phyloP scores from a whole-genome alignment of 805 yeast species.

The Metschnikowia matae region DNA sequence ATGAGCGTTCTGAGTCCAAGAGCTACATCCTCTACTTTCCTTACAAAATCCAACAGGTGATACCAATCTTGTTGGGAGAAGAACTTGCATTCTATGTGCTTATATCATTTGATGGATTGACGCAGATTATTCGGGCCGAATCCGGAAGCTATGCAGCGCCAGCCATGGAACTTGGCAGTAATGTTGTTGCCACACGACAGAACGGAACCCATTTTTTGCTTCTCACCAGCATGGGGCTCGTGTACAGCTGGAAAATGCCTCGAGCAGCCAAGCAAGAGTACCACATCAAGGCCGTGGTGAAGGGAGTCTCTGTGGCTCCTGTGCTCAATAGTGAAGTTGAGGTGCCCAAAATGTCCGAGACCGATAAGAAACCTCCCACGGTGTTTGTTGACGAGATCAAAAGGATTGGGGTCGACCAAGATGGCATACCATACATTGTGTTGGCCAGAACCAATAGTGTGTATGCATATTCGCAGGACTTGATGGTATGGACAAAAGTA shows the following conservation, averaged over 20 bases:
- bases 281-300: slow-evolving; percentile 28
- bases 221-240: slow-evolving; percentile 47
- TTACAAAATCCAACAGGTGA: slow-evolving; percentile 46
- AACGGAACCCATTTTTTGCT: slow-evolving; percentile 33
- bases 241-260: slow-evolving; percentile 50
- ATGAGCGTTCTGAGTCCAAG: slow-evolving; percentile 27
- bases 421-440: slow-evolving; percentile 43
- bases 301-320: slow-evolving; percentile 50
- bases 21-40: slow-evolving; percentile 41
- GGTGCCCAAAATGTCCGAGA: slow-evolving; percentile 6
- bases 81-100: slow-evolving; percentile 45
- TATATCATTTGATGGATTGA: slow-evolving; percentile 56
- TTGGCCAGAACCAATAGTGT: slow-evolving; percentile 33
- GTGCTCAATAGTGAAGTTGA: slow-evolving; percentile 37
- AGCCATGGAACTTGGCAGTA: slow-evolving; percentile 48
- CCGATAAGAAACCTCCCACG: background rate
- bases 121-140: slow-evolving; percentile 42
- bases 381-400: slow-evolving; percentile 11
- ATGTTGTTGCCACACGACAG: slow-evolving; percentile 37
- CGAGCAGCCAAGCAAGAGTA: slow-evolving; percentile 7
- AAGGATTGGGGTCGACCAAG: slow-evolving; percentile 29
- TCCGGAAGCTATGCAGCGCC: slow-evolving; percentile 47
- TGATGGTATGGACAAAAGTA: slow-evolving; percentile 46
- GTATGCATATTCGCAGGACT: slow-evolving; percentile 38
- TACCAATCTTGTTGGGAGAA: slow-evolving; percentile 32